Percentiles rank a stretch among this genome's conserved stretches.
These are phyloP conservation scores for Mrakia frigida DNA, from an alignment of 768 basidiomycete genomes.

Conservation along the genomic window DNA sequence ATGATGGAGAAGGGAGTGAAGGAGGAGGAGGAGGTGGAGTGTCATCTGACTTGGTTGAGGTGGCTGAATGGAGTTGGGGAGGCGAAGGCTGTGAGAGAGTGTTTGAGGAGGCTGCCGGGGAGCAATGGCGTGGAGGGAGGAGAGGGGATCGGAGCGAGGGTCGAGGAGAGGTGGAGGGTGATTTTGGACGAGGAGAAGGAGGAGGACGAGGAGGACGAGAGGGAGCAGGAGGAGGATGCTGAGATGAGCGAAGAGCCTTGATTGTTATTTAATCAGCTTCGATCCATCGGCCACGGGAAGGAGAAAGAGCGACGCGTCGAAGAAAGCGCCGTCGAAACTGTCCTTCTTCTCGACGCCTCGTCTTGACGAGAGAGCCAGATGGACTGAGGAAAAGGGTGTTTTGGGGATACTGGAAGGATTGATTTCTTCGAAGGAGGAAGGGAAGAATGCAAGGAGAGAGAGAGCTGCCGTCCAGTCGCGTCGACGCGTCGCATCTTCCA, in stretches of 20 bases:
- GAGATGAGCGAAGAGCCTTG: constrained; percentile 22
- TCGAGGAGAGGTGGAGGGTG: constrained; percentile 26
- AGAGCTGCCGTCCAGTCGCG: too few relatives aligned
- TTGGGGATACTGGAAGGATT: too few relatives aligned
- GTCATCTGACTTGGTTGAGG: constrained; percentile 23
- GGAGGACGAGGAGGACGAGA: constrained; percentile 5
- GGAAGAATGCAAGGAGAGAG: too few relatives aligned
- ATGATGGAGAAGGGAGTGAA: not conserved
- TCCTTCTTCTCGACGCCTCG: too few relatives aligned
- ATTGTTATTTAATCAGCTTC: not conserved
- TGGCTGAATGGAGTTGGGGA: constrained; percentile 21
- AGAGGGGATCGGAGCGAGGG: constrained; percentile 10
- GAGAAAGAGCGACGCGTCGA: too few relatives aligned
- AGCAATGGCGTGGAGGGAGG: not conserved
- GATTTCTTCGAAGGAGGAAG: too few relatives aligned
- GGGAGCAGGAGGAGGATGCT: constrained; percentile 8
- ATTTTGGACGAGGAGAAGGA: constrained; percentile 21
- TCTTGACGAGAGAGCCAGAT: too few relatives aligned
- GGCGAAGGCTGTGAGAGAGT: constrained; percentile 17
- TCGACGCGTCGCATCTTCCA: too few relatives aligned
- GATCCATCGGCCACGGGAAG: too few relatives aligned
- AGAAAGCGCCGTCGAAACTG: too few relatives aligned
- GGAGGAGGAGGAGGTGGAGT: constrained; percentile 17
- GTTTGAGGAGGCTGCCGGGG: constrained; percentile 15
- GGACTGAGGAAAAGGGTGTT: too few relatives aligned